Conservation (phyloP, 345 rosid species). For the Ceriops decandra region DNA sequence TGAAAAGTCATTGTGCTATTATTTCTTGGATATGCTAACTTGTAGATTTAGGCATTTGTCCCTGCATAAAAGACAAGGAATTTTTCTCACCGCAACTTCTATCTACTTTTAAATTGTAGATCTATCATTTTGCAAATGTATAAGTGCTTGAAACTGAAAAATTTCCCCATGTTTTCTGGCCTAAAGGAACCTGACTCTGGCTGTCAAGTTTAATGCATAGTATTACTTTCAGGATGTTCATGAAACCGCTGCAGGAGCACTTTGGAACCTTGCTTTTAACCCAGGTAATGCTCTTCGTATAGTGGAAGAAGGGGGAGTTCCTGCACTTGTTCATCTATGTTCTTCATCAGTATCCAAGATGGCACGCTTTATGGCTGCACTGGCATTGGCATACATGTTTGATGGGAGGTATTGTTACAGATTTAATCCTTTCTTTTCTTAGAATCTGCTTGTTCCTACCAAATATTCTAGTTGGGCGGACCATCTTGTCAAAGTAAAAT, state of each 20-base stretch:
- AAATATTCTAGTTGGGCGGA: not conserved
- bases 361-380: constrained; percentile 46
- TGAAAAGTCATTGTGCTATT: too few species aligned
- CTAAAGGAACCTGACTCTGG: not conserved
- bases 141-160: not conserved
- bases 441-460: not conserved
- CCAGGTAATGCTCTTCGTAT: constrained; percentile 39
- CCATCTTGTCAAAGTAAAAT: too few species aligned
- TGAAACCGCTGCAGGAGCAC: constrained; percentile 53
- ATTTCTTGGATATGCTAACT: too few species aligned
- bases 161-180: not conserved
- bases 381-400: constrained; percentile 41
- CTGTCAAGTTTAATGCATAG: not conserved
- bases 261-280: constrained; percentile 44
- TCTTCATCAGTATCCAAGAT: constrained; percentile 35
- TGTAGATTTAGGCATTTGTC: too few species aligned
- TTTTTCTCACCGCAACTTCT: too few species aligned
- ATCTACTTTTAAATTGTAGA: too few species aligned
- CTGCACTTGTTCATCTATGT: constrained; percentile 35
- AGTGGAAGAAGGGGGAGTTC: constrained; percentile 41
- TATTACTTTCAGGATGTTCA: constrained; percentile 39
- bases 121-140: too few species aligned
- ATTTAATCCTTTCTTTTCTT: too few species aligned
- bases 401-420: constrained; percentile 32
- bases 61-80: too few species aligned